Evolutionary conservation across 2,329 filamentous ascomycete species (phyloP).

Genomic region (Fusarium euwallaceae): DNA sequence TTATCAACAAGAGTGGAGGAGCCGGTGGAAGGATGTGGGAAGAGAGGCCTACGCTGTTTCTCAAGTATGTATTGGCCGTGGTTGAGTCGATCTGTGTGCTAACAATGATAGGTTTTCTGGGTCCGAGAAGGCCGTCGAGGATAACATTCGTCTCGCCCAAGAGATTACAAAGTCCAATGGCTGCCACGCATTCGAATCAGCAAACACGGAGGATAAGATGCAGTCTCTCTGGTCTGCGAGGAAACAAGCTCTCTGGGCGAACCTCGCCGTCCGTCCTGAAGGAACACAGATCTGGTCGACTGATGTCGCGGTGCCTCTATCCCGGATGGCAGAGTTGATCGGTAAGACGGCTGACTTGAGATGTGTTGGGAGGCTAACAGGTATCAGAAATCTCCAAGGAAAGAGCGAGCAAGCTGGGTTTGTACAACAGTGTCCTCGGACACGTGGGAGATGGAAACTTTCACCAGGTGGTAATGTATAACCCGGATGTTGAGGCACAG

Average conservation of each 20-base stretch:
- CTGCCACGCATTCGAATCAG: slow-evolving; percentile 77
- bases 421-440: slow-evolving; percentile 76
- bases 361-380: not conserved
- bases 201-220: slow-evolving; percentile 73
- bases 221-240: slow-evolving; percentile 80
- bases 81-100: not conserved
- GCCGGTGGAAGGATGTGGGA: slow-evolving; percentile 72
- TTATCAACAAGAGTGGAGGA: slow-evolving; percentile 74
- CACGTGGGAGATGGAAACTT: slow-evolving; percentile 84
- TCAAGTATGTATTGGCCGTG: slow-evolving; percentile 62
- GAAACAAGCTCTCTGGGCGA: slow-evolving; percentile 81
- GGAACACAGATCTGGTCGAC: slow-evolving; percentile 80
- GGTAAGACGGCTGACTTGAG: slow-evolving; percentile 34
- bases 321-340: slow-evolving; percentile 78
- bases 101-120: slow-evolving; percentile 66
- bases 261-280: slow-evolving; percentile 73
- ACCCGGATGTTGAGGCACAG: slow-evolving; percentile 67
- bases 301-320: slow-evolving; percentile 84
- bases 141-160: slow-evolving; percentile 69
- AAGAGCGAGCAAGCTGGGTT: slow-evolving; percentile 71
- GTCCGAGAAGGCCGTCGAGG: slow-evolving; percentile 71
- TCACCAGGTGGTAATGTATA: slow-evolving; percentile 65
- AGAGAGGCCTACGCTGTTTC: slow-evolving; percentile 78
- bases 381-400: slow-evolving; percentile 66
- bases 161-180: slow-evolving; percentile 63